These are phyloP conservation scores for Microbotryum lychnidis-dioicae DNA, from an alignment of 1,284 basidiomycete species.

Conservation along the genomic window DNA sequence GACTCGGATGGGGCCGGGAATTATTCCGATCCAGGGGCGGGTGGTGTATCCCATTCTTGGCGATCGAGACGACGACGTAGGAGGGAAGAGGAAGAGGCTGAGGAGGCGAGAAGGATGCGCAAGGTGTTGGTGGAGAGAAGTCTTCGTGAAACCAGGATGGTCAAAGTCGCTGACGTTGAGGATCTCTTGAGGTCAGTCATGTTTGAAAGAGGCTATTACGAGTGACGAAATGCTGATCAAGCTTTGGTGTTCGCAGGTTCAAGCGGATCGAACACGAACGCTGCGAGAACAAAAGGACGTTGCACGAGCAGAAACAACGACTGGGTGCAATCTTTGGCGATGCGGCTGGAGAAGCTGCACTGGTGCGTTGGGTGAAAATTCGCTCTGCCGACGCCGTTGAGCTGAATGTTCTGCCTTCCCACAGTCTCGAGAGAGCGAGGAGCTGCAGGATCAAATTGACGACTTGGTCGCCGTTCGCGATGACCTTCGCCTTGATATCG, in stretches of 20 bases:
- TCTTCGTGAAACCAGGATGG: slow-evolving; percentile 27
- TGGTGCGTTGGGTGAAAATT: too few species aligned
- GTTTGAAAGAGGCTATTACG: too few species aligned
- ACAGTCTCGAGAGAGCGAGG: slow-evolving; percentile 12
- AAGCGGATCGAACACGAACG: too few species aligned
- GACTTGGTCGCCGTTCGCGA: slow-evolving; percentile 15
- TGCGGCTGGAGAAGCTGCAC: too few species aligned
- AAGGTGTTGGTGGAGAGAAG: slow-evolving; percentile 18
- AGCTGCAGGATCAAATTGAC: slow-evolving; percentile 14
- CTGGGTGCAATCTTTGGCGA: too few species aligned
- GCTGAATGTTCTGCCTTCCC: too few species aligned
- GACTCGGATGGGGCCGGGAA: slow-evolving; percentile 12
- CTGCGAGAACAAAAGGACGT: too few species aligned
- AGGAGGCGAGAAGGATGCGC: slow-evolving; percentile 1
- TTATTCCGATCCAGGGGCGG: slow-evolving; percentile 20
- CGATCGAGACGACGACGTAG: not conserved
- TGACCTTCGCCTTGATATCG: not conserved
- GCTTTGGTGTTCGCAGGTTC: too few species aligned
- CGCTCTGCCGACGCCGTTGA: too few species aligned
- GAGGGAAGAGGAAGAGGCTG: not conserved
- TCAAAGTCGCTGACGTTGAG: slow-evolving; percentile 2
- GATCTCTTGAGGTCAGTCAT: too few species aligned
- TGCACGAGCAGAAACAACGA: too few species aligned
- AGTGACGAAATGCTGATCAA: too few species aligned
- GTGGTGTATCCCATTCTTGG: not conserved